Evolutionary conservation across 2,329 filamentous ascomycete species (phyloP).

Genomic region (Aspergillus ruber): DNA sequence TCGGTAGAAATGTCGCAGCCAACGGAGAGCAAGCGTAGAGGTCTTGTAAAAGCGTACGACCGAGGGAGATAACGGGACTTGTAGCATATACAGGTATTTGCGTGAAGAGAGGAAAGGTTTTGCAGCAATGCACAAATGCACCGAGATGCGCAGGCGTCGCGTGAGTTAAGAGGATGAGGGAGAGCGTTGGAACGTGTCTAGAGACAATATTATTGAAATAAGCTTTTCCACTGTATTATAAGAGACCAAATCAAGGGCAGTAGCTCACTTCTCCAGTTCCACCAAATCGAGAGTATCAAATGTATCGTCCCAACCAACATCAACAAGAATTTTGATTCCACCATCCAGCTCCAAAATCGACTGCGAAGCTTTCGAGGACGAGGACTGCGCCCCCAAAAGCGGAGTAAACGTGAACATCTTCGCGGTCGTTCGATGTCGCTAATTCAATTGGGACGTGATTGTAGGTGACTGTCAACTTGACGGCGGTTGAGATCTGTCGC

Average conservation of each 20-base stretch:
- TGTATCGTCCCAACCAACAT: slow-evolving; percentile 90
- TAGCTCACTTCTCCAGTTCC: slow-evolving; percentile 76
- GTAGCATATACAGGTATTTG: slow-evolving; percentile 94
- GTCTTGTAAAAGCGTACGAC: slow-evolving; percentile 83
- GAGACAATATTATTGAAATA: slow-evolving; percentile 6
- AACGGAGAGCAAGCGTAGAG: slow-evolving; percentile 83
- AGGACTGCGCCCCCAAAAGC: slow-evolving; percentile 80
- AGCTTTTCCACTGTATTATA: slow-evolving; percentile 1
- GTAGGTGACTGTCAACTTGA: background rate
- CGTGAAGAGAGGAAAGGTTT: slow-evolving; percentile 85
- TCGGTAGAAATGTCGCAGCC: slow-evolving; percentile 76
- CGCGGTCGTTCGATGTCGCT: slow-evolving; percentile 2
- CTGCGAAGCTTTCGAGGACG: slow-evolving; percentile 74
- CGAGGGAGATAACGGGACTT: slow-evolving; percentile 84
- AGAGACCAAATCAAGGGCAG: slow-evolving; percentile 1
- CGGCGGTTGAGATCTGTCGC: slow-evolving; percentile 1
- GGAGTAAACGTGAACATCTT: slow-evolving; percentile 94
- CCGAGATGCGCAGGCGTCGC: slow-evolving; percentile 86
- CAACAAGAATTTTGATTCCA: slow-evolving; percentile 88
- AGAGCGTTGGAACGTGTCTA: slow-evolving; percentile 85
- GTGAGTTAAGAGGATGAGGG: slow-evolving; percentile 89
- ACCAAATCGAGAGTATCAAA: slow-evolving; percentile 78
- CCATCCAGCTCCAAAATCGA: slow-evolving; percentile 96
- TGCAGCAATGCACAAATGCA: slow-evolving; percentile 94
- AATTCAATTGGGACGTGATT: slow-evolving; percentile 3